Evolutionary conservation across 2,329 filamentous ascomycete genomes (phyloP).

Genomic region (Diplodia corticola): DNA sequence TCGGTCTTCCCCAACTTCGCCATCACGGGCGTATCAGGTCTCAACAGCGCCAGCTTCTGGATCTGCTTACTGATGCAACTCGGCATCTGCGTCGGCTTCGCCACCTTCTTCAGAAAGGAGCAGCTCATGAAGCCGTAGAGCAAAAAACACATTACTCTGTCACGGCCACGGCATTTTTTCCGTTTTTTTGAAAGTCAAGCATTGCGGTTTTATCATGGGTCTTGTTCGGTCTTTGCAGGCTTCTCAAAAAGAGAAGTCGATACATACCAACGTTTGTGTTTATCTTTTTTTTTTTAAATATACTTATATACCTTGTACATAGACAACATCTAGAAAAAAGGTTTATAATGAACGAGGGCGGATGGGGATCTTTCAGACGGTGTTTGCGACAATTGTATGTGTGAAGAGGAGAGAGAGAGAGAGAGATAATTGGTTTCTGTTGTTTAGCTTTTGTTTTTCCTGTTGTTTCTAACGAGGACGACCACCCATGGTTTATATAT

Average conservation of each 20-base stretch:
- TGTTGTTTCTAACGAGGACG: not conserved
- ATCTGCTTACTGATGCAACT: conserved; percentile 59
- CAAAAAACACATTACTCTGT: not conserved
- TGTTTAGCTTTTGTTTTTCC: not conserved
- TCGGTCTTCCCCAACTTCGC: conserved; percentile 64
- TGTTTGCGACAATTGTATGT: not conserved
- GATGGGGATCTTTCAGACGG: not conserved
- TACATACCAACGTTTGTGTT: not conserved
- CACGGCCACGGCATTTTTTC: not conserved
- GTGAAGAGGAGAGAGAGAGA: not conserved
- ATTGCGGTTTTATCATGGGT: not conserved
- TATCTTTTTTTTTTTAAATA: not conserved
- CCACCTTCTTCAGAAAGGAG: conserved; percentile 59
- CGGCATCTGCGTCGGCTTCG: conserved; percentile 58
- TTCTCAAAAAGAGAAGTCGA: too few species aligned
- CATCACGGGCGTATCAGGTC: conserved; percentile 46
- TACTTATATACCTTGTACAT: not conserved
- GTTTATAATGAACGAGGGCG: not conserved
- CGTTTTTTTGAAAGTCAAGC: not conserved
- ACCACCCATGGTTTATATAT: not conserved
- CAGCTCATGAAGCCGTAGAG: conserved; percentile 56
- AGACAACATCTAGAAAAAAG: not conserved
- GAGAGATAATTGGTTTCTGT: not conserved
- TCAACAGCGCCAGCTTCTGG: conserved; percentile 61
- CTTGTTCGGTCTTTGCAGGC: not conserved